Percentiles rank a stretch among this genome's conserved stretches.
These are phyloP conservation scores for Dothideomycetes sp. DNA, from an alignment of 2,329 filamentous ascomycete species.

Conservation along the genomic window DNA sequence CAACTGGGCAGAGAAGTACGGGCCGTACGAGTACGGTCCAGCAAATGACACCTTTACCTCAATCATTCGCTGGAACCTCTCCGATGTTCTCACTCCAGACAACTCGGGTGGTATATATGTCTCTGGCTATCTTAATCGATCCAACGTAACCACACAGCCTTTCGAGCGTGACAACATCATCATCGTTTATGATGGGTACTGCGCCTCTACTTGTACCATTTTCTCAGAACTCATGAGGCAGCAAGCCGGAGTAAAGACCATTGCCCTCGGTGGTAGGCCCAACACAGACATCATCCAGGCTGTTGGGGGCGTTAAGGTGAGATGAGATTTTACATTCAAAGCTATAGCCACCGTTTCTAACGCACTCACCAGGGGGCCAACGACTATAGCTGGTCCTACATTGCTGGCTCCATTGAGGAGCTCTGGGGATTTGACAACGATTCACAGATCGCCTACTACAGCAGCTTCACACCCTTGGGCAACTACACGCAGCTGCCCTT, in stretches of 20 bases:
- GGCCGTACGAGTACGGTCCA: slow-evolving; percentile 26
- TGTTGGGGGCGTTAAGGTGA: slow-evolving; percentile 34
- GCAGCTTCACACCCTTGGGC: slow-evolving; percentile 17
- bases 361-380: too few relatives aligned
- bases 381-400: slow-evolving; percentile 14
- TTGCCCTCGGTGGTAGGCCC: slow-evolving; percentile 32
- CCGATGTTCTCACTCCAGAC: slow-evolving; percentile 28
- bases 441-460: slow-evolving; percentile 9
- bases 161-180: slow-evolving; percentile 49
- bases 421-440: slow-evolving; percentile 14
- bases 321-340: too few relatives aligned
- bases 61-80: slow-evolving; percentile 43
- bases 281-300: slow-evolving; percentile 31
- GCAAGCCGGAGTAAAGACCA: slow-evolving; percentile 30
- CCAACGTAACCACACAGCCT: slow-evolving; percentile 36
- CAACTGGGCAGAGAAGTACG: slow-evolving; percentile 37
- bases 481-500: slow-evolving; percentile 17
- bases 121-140: slow-evolving; percentile 38
- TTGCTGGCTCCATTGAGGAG: slow-evolving; percentile 12
- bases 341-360: too few relatives aligned
- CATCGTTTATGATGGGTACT: slow-evolving; percentile 36
- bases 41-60: slow-evolving; percentile 45
- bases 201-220: slow-evolving; percentile 35
- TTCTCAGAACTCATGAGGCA: slow-evolving; percentile 34
- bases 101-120: slow-evolving; percentile 27